phyloP scores from a whole-genome alignment of 192 early-diverging fungal genomes.

The Geranomyces michiganensis region DNA sequence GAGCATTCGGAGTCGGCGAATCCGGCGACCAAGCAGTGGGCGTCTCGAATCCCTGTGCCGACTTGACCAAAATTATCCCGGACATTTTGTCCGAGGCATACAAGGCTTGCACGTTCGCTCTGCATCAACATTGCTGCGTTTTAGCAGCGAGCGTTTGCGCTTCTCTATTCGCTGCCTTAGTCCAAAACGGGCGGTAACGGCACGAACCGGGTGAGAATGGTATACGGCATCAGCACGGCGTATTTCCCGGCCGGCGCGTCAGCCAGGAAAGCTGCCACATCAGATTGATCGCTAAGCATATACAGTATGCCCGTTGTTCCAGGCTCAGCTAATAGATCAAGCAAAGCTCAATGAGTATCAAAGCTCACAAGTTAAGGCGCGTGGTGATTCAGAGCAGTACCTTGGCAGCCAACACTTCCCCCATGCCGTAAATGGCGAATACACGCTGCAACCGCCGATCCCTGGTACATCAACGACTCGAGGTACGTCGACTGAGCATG shows the following conservation, averaged over 20 bases:
- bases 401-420: constrained; percentile 61
- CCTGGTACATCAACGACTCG: constrained; percentile 44
- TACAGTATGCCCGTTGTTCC: constrained; percentile 62
- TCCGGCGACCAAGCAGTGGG: constrained; percentile 60
- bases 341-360: too few relatives aligned
- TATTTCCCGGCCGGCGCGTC: constrained; percentile 44
- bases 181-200: neutral
- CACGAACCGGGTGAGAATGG: constrained; percentile 60
- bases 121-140: too few relatives aligned
- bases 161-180: too few relatives aligned
- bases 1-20: constrained; percentile 66
- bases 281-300: constrained; percentile 46
- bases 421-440: constrained; percentile 61
- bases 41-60: constrained; percentile 25
- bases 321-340: neutral
- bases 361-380: too few relatives aligned
- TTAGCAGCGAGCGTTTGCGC: too few relatives aligned
- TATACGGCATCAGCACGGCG: constrained; percentile 65
- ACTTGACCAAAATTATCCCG: constrained; percentile 58
- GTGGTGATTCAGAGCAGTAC: constrained; percentile 32
- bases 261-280: constrained; percentile 54
- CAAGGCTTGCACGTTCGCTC: constrained; percentile 51
- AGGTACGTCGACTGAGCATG: constrained; percentile 37
- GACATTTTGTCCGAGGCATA: constrained; percentile 52
- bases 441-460: constrained; percentile 51